These are phyloP conservation scores for Helotiales sp. DNA, from an alignment of 2,329 filamentous ascomycete species.

Conservation along the genomic window DNA sequence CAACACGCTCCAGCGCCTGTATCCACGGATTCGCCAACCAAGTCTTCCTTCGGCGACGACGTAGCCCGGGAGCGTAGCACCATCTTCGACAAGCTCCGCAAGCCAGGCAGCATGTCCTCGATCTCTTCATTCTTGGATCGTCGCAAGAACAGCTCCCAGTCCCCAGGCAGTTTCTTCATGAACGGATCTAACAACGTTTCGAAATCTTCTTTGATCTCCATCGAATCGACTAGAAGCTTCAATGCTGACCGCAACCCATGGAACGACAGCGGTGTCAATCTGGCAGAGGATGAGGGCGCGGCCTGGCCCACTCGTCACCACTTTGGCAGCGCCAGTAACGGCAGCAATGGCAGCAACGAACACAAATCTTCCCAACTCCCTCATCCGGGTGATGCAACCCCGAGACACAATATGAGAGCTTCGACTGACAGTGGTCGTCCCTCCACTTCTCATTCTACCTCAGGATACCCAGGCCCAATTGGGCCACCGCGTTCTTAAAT, in stretches of 20 bases:
- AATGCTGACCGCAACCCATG: slow-evolving; percentile 93
- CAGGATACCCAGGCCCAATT: slow-evolving; percentile 93
- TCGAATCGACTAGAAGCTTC: slow-evolving; percentile 91
- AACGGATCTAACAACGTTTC: slow-evolving; percentile 86
- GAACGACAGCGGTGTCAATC: slow-evolving; percentile 97
- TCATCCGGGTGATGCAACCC: slow-evolving; percentile 80
- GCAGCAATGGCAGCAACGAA: slow-evolving; percentile 54
- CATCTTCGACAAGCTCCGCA: slow-evolving; percentile 91
- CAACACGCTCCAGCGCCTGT: slow-evolving; percentile 86
- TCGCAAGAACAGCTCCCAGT: slow-evolving; percentile 91
- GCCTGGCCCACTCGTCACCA: slow-evolving; percentile 63
- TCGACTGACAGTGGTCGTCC: slow-evolving; percentile 91
- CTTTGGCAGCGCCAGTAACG: slow-evolving; percentile 66
- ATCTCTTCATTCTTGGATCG: slow-evolving; percentile 95
- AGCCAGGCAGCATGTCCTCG: slow-evolving; percentile 91
- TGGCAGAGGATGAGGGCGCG: slow-evolving; percentile 79
- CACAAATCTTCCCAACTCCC: slow-evolving; percentile 65
- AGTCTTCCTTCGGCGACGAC: slow-evolving; percentile 81
- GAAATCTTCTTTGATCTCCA: slow-evolving; percentile 93
- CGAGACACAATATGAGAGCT: slow-evolving; percentile 80
- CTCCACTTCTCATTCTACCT: slow-evolving; percentile 93
- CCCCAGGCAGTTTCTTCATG: slow-evolving; percentile 86
- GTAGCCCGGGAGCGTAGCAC: slow-evolving; percentile 77
- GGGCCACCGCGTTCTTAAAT: slow-evolving; percentile 77
- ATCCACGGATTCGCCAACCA: slow-evolving; percentile 86